Conservation (phyloP, 805 yeast species). For the Teunomyces aglyptinius region DNA sequence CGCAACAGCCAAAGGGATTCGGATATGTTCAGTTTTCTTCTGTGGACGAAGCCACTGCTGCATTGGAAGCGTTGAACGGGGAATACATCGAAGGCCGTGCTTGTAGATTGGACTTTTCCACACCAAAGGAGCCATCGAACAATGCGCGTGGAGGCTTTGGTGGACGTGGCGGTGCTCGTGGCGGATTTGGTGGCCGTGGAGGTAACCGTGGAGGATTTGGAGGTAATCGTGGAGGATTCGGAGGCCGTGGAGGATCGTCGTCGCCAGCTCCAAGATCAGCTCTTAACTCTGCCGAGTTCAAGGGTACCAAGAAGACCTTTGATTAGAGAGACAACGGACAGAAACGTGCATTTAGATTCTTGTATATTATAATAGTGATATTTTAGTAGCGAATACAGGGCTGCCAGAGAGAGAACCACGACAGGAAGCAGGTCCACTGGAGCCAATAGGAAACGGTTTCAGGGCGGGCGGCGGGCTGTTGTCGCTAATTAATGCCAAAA, state of each 20-base stretch:
- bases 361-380: background rate
- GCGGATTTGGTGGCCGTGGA: slow-evolving; percentile 43
- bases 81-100: slow-evolving; percentile 87
- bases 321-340: slow-evolving; percentile 41
- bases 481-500: no score
- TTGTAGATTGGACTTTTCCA: slow-evolving; percentile 90
- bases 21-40: slow-evolving; percentile 92
- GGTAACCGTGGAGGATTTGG: slow-evolving; percentile 36
- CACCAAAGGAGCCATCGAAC: slow-evolving; percentile 68
- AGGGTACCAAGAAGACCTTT: slow-evolving; percentile 81
- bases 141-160: slow-evolving; percentile 22
- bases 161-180: slow-evolving; percentile 19
- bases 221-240: slow-evolving; percentile 19
- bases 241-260: slow-evolving; percentile 30
- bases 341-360: slow-evolving; percentile 9
- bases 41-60: slow-evolving; percentile 87
- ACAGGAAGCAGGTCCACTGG: no score
- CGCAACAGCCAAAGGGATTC: slow-evolving; percentile 98
- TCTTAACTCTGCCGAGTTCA: slow-evolving; percentile 56
- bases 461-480: no score
- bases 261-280: slow-evolving; percentile 33
- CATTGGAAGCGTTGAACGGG: slow-evolving; percentile 85
- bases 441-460: no score
- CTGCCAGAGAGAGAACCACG: no score
- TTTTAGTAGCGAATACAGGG: no score